phyloP scores from a whole-genome alignment of 2,329 filamentous ascomycete genomes.

The Cytospora chrysosperma region DNA sequence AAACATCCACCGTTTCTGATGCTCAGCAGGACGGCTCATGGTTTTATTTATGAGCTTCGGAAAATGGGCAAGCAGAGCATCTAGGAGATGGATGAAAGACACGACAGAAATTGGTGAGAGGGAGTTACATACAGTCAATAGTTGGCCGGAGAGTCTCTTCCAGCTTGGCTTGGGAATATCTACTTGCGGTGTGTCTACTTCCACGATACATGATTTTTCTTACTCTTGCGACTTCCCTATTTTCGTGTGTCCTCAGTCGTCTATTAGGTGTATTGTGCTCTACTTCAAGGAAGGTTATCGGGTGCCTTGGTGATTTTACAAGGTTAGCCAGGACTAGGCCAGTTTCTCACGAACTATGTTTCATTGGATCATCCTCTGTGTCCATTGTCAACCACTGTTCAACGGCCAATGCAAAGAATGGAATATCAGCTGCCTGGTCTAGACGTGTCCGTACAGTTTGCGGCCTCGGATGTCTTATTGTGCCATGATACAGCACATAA shows the following conservation, averaged over 20 bases:
- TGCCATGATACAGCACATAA: not conserved
- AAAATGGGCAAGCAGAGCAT: conserved; percentile 8
- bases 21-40: conserved; percentile 1
- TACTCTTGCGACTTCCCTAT: not conserved
- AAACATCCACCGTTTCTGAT: not conserved
- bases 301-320: not conserved
- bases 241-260: not conserved
- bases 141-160: conserved; percentile 1
- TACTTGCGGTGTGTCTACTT: conserved; percentile 14
- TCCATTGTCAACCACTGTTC: not conserved
- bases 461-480: not conserved
- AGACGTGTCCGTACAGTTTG: not conserved
- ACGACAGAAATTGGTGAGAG: not conserved
- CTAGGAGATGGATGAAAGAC: not conserved
- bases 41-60: not conserved
- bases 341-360: not conserved
- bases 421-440: not conserved
- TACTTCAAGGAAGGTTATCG: not conserved
- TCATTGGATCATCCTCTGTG: not conserved
- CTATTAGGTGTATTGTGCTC: not conserved
- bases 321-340: not conserved
- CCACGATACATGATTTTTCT: not conserved
- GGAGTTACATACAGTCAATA: not conserved
- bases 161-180: conserved; percentile 8
- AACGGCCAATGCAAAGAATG: not conserved